Conservation (phyloP, 345 rosid genomes). For the Gynandropsis gynandra region DNA sequence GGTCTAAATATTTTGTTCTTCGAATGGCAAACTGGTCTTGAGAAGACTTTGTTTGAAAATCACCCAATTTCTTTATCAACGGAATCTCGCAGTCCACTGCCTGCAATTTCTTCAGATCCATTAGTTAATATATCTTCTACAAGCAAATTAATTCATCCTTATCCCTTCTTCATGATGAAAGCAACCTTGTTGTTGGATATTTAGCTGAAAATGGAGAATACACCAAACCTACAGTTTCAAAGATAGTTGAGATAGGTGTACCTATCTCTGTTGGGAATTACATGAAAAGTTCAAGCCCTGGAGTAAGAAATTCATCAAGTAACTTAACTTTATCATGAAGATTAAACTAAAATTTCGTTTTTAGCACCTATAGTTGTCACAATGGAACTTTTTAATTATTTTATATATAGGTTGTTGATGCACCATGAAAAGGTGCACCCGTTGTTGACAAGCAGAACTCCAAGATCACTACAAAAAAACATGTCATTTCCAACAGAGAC, state of each 20-base stretch:
- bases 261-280: constrained; percentile 66
- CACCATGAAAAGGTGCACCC: constrained; percentile 70
- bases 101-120: constrained; percentile 72
- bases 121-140: constrained; percentile 20
- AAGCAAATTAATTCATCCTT: constrained; percentile 24
- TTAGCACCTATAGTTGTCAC: not conserved
- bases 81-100: constrained; percentile 58
- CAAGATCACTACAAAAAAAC: too few species aligned
- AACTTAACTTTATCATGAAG: constrained; percentile 6
- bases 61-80: constrained; percentile 64
- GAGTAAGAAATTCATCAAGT: constrained; percentile 29
- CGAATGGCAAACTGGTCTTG: constrained; percentile 68
- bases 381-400: constrained; percentile 12
- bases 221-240: constrained; percentile 46
- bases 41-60: constrained; percentile 76
- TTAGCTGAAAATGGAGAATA: constrained; percentile 36
- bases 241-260: constrained; percentile 82
- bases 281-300: constrained; percentile 63
- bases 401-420: constrained; percentile 58
- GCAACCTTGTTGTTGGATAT: constrained; percentile 34
- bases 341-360: constrained; percentile 3
- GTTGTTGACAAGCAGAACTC: constrained; percentile 74
- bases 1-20: constrained; percentile 8
- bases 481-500: too few species aligned
- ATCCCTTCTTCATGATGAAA: constrained; percentile 36